phyloP scores from a whole-genome alignment of 192 early-diverging fungal species.

The Mortierella hygrophila region DNA sequence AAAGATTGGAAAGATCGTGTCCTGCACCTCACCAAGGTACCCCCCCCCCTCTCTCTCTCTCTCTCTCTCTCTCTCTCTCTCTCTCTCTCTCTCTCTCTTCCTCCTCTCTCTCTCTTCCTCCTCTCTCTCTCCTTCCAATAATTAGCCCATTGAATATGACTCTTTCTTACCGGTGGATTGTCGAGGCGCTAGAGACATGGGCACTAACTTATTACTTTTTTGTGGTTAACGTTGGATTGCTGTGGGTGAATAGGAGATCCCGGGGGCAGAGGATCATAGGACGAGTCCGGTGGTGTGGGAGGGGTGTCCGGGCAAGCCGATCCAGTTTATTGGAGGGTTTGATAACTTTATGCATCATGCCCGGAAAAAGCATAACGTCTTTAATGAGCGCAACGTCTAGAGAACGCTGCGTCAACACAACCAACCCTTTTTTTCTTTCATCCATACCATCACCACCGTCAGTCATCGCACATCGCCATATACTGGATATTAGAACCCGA shows the following conservation, averaged over 20 bases:
- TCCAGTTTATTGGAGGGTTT: constrained; percentile 44
- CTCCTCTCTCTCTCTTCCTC: too few species aligned
- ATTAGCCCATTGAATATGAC: neutral
- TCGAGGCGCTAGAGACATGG: neutral
- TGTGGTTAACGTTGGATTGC: neutral
- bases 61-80: too few species aligned
- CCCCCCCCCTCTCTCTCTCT: neutral
- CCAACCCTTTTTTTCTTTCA: too few species aligned
- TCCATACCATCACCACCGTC: too few species aligned
- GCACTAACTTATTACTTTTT: neutral
- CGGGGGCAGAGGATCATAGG: constrained; percentile 48
- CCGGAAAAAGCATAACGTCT: constrained; percentile 28
- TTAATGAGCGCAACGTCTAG: constrained; percentile 32
- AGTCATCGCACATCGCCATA: neutral
- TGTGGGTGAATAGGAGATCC: constrained; percentile 21
- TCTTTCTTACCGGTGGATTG: neutral
- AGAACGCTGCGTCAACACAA: neutral
- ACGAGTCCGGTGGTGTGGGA: constrained; percentile 52
- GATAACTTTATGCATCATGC: constrained; percentile 41
- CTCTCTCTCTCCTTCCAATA: neutral
- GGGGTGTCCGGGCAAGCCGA: constrained; percentile 34
- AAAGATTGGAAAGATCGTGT: constrained; percentile 46
- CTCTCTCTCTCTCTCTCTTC: too few species aligned
- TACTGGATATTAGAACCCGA: neutral
- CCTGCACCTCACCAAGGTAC: constrained; percentile 23